Conservation (phyloP, 257 asterid genomes). For the Petunia secreta region DNA sequence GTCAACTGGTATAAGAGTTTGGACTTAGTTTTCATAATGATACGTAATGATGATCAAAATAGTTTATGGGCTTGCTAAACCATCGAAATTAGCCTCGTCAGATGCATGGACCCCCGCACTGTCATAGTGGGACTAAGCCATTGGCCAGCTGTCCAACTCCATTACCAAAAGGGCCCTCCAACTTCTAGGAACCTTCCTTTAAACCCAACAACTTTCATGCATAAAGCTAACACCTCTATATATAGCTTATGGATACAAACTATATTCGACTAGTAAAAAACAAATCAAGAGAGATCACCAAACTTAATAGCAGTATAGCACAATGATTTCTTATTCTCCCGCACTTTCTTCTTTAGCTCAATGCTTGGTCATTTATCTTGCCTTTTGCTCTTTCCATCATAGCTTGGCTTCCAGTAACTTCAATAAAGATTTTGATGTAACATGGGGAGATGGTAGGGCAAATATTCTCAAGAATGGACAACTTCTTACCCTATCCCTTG, state of each 20-base stretch:
- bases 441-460: constrained; percentile 72
- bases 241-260: constrained; percentile 9
- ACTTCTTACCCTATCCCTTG: constrained; percentile 69
- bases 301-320: neutral
- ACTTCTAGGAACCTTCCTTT: neutral
- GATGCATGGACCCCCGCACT: neutral
- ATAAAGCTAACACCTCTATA: neutral
- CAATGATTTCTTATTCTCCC: neutral
- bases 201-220: neutral
- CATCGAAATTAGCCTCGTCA: constrained; percentile 30
- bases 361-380: neutral
- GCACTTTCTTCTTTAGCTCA: neutral
- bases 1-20: constrained; percentile 18
- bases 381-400: neutral
- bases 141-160: constrained; percentile 34
- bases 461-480: constrained; percentile 58
- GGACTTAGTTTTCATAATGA: neutral
- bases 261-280: neutral
- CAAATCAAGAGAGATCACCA: neutral
- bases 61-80: constrained; percentile 8
- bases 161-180: constrained; percentile 20
- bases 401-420: constrained; percentile 43
- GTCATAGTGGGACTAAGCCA: constrained; percentile 18
- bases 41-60: constrained; percentile 19
- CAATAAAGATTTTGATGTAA: constrained; percentile 48